A percentile compares a stretch with the other conserved stretches of the same genome.
These are phyloP conservation scores for Pythium biforme DNA, from an alignment of 352 stramenopile species.

Conservation along the genomic window DNA sequence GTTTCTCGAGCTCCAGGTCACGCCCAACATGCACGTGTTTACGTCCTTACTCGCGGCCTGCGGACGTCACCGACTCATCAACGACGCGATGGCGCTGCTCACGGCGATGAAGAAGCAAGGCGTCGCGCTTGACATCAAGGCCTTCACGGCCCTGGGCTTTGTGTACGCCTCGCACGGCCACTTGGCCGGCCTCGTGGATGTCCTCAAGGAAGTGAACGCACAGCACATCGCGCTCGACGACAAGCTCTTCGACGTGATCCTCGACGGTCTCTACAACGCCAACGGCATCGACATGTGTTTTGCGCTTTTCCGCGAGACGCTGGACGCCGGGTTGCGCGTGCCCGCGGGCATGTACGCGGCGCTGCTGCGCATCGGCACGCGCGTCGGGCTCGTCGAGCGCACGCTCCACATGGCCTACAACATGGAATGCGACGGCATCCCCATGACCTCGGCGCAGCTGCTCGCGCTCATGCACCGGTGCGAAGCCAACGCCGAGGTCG, in stretches of 20 bases:
- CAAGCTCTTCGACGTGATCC: slow-evolving; percentile 62
- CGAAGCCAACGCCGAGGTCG: slow-evolving; percentile 44
- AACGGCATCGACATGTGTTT: slow-evolving; percentile 78
- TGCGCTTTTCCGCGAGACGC: slow-evolving; percentile 55
- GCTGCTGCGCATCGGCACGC: slow-evolving; percentile 58
- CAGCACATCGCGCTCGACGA: slow-evolving; percentile 40
- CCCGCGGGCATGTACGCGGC: slow-evolving; percentile 59
- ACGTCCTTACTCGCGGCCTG: slow-evolving; percentile 73
- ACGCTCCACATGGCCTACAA: slow-evolving; percentile 78
- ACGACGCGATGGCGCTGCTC: slow-evolving; percentile 55
- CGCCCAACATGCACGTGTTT: slow-evolving; percentile 68
- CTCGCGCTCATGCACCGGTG: slow-evolving; percentile 46
- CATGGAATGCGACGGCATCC: slow-evolving; percentile 80
- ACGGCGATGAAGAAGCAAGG: slow-evolving; percentile 48
- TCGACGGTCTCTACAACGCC: slow-evolving; percentile 53
- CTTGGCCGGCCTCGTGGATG: slow-evolving; percentile 38
- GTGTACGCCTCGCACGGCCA: slow-evolving; percentile 60
- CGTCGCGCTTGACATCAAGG: slow-evolving; percentile 56
- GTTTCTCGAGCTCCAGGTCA: slow-evolving; percentile 58
- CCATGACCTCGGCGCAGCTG: slow-evolving; percentile 48
- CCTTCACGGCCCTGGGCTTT: slow-evolving; percentile 66
- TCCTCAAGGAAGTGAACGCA: slow-evolving; percentile 51
- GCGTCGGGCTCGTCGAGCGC: slow-evolving; percentile 56
- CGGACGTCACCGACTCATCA: slow-evolving; percentile 50
- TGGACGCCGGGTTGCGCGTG: slow-evolving; percentile 37